These are phyloP conservation scores for Quercus bicolor DNA, from an alignment of 306 rosid species.

Conservation along the genomic window DNA sequence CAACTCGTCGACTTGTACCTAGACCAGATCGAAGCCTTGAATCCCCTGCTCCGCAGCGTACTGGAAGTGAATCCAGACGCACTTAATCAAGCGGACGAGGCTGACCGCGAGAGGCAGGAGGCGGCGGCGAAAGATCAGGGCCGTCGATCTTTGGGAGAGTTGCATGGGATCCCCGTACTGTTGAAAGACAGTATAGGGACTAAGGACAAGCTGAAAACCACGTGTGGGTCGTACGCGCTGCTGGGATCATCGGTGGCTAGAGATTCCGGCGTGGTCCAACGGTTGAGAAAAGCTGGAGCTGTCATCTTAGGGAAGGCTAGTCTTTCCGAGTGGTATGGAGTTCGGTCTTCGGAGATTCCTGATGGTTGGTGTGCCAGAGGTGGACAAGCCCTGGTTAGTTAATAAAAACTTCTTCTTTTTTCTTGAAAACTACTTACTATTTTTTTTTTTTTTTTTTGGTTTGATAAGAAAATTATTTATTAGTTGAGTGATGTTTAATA, in stretches of 20 bases:
- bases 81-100: constrained; percentile 49
- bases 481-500: too few species aligned
- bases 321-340: not conserved
- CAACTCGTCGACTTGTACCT: constrained; percentile 50
- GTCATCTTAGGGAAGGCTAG: constrained; percentile 65
- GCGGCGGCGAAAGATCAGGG: not conserved
- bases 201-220: constrained; percentile 49
- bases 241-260: constrained; percentile 53
- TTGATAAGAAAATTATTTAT: too few species aligned
- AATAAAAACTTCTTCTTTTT: too few species aligned
- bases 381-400: too few species aligned
- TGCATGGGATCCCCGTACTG: constrained; percentile 65
- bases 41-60: constrained; percentile 58
- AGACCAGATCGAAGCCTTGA: constrained; percentile 28
- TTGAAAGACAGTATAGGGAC: constrained; percentile 59
- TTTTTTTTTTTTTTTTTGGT: too few species aligned
- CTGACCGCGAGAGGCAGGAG: constrained; percentile 41
- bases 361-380: too few species aligned
- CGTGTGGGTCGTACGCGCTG: constrained; percentile 62
- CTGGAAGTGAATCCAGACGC: constrained; percentile 74
- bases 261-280: constrained; percentile 51
- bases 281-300: constrained; percentile 54
- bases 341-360: too few species aligned
- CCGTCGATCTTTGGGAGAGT: constrained; percentile 5
- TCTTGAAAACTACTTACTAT: too few species aligned